Conservation (phyloP, 164 flowering plant species). For the Santalum album region DNA sequence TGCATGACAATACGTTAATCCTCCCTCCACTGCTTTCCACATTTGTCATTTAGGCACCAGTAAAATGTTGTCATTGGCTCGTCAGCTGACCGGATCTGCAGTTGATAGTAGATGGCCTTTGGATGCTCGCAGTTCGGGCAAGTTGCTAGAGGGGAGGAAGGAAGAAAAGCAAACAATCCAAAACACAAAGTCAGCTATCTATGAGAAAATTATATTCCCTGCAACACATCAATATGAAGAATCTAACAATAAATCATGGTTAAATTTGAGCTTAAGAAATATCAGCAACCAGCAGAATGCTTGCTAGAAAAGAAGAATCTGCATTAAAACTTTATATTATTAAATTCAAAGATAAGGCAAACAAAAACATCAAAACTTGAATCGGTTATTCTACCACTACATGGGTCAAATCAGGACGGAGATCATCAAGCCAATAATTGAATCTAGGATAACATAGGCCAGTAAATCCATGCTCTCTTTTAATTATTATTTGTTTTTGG, state of each 20-base stretch:
- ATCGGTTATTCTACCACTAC: no score
- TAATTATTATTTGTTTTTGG: no score
- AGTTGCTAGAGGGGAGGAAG: constrained; percentile 13
- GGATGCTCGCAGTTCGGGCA: constrained; percentile 26
- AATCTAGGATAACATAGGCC: no score
- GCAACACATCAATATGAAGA: background rate
- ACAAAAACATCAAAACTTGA: no score
- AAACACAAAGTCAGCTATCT: background rate
- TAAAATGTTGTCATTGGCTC: constrained; percentile 31
- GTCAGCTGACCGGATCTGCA: constrained; percentile 37
- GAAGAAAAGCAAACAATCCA: background rate
- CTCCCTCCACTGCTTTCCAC: constrained; percentile 13
- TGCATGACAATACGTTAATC: background rate
- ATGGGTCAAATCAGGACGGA: no score
- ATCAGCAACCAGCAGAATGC: background rate
- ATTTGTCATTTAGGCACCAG: constrained; percentile 19
- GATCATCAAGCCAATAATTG: no score
- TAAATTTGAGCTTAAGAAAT: no score
- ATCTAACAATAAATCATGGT: no score
- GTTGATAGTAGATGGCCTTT: constrained; percentile 20
- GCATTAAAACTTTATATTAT: background rate
- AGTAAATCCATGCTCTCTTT: no score
- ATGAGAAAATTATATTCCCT: background rate
- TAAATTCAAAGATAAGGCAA: no score
- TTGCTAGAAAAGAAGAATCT: background rate